phyloP scores from a whole-genome alignment of 805 yeast species.

The Candida ulmi region DNA sequence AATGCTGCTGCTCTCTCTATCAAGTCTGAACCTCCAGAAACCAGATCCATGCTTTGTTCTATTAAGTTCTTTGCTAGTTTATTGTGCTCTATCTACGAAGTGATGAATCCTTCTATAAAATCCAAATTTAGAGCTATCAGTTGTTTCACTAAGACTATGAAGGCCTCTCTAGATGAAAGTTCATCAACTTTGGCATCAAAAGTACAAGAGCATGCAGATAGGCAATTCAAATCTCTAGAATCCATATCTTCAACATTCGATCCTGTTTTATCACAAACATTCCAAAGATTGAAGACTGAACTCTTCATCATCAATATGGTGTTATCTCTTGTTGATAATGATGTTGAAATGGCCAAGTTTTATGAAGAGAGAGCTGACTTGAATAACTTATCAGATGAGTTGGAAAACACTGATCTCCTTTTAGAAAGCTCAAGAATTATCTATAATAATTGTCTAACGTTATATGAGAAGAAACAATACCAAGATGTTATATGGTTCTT shows the following conservation, averaged over 20 bases:
- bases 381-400: slow-evolving; percentile 4
- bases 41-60: slow-evolving; percentile 10
- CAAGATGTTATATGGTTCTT: slow-evolving; percentile 15
- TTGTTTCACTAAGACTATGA: slow-evolving; percentile 26
- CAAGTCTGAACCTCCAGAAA: slow-evolving; percentile 14
- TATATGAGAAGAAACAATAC: slow-evolving; percentile 9
- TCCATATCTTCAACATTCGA: slow-evolving; percentile 8
- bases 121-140: slow-evolving; percentile 25
- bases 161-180: slow-evolving; percentile 23
- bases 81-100: slow-evolving; percentile 27
- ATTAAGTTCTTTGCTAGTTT: slow-evolving; percentile 25
- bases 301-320: slow-evolving; percentile 28
- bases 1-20: slow-evolving; percentile 26
- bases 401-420: slow-evolving; percentile 11
- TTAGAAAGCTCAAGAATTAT: slow-evolving; percentile 28
- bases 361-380: slow-evolving; percentile 26
- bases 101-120: slow-evolving; percentile 17
- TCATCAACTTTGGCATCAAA: slow-evolving; percentile 14
- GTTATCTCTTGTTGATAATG: slow-evolving; percentile 23
- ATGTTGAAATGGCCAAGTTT: slow-evolving; percentile 29
- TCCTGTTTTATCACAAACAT: slow-evolving; percentile 6
- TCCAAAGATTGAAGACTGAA: slow-evolving; percentile 22
- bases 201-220: slow-evolving; percentile 27
- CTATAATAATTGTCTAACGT: slow-evolving; percentile 26
- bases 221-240: slow-evolving; percentile 20